A percentile compares a stretch with the other conserved stretches of the same genome.
Evolutionary conservation across 2,329 filamentous ascomycete genomes (phyloP).

Genomic region (Ascochyta viciae-villosae): DNA sequence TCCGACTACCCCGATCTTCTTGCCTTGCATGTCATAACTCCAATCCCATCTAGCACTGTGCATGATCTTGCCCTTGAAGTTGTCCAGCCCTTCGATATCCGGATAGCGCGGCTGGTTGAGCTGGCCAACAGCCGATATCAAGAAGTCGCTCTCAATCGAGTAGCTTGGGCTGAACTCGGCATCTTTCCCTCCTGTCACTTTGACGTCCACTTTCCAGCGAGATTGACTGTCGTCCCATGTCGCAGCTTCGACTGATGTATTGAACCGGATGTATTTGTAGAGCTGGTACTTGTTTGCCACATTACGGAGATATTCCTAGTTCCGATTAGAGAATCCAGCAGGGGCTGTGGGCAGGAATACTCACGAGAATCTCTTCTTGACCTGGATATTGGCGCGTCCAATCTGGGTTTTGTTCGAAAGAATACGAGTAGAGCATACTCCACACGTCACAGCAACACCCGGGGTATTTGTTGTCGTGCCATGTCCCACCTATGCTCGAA

Average conservation of each 20-base stretch:
- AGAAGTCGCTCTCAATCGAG: conserved; percentile 62
- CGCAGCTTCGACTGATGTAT: conserved; percentile 60
- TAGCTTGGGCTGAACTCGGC: conserved; percentile 61
- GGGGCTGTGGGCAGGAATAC: background rate
- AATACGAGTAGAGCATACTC: conserved; percentile 65
- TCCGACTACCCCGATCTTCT: conserved; percentile 65
- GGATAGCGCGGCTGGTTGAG: conserved; percentile 63
- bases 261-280: conserved; percentile 65
- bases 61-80: conserved; percentile 61
- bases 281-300: conserved; percentile 63
- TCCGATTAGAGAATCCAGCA: background rate
- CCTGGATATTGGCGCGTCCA: conserved; percentile 66
- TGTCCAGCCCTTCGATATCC: conserved; percentile 56
- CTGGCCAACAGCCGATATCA: conserved; percentile 66
- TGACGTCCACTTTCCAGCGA: conserved; percentile 61
- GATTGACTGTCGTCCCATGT: conserved; percentile 61
- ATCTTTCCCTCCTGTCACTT: conserved; percentile 60
- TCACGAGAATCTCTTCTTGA: conserved; percentile 65
- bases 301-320: conserved; percentile 58
- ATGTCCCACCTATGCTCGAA: conserved; percentile 61
- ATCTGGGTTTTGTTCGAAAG: conserved; percentile 65
- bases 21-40: conserved; percentile 61
- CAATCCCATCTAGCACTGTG: conserved; percentile 68
- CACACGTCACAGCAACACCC: conserved; percentile 64
- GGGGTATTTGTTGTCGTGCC: conserved; percentile 64